Evolutionary conservation across 163 green algal genomes (phyloP).

Genomic region (Coccomyxa subellipsoidea): DNA sequence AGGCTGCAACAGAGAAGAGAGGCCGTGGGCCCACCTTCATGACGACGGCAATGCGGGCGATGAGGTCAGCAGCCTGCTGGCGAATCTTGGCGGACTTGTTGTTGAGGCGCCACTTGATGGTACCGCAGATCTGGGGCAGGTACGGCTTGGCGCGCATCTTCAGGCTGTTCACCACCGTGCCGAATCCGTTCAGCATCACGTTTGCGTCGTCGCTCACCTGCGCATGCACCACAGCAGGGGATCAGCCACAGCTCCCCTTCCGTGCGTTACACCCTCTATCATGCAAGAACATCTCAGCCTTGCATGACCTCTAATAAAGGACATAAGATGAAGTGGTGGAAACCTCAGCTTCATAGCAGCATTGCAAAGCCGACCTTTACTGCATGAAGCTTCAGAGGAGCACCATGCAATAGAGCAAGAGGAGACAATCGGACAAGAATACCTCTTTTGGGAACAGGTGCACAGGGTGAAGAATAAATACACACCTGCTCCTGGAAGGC

Average conservation of each 20-base stretch:
- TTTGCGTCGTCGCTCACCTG: conserved; percentile 82
- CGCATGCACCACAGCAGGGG: conserved; percentile 1
- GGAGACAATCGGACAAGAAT: no score
- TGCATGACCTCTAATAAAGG: no score
- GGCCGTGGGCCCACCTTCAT: conserved; percentile 63
- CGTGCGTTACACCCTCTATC: no score
- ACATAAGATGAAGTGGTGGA: background rate
- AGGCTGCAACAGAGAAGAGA: background rate
- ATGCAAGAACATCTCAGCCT: no score
- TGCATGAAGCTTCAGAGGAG: no score
- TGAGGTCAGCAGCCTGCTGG: conserved; percentile 97
- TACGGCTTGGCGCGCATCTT: conserved; percentile 92
- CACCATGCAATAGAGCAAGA: no score
- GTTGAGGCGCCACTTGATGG: conserved; percentile 99
- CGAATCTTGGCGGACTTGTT: conserved; percentile 95
- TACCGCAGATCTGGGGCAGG: conserved; percentile 97
- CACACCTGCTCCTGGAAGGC: conserved; percentile 97
- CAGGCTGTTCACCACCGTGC: conserved; percentile 92
- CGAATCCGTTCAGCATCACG: conserved; percentile 98
- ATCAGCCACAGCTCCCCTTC: background rate
- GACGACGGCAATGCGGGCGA: conserved; percentile 87
- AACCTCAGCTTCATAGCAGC: no score
- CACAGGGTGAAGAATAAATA: no score
- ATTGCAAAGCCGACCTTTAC: no score
- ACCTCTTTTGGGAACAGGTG: no score